These are phyloP conservation scores for Plasmodium malariae DNA, from an alignment of 169 alveolate species.

Conservation along the genomic window DNA sequence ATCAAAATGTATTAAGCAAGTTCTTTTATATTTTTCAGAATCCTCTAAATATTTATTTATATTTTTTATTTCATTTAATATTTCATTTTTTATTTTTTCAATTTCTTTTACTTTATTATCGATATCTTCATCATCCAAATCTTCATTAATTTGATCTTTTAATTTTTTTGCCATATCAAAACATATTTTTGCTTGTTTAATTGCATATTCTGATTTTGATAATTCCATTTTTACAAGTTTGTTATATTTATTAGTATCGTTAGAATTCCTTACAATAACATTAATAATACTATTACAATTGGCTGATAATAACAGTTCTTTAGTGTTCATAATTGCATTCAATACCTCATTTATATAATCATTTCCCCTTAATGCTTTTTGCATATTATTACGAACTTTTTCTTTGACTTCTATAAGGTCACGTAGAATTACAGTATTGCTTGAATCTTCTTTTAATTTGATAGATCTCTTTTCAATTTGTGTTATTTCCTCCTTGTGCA, in stretches of 20 bases:
- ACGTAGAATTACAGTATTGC: neutral
- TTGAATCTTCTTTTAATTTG: neutral
- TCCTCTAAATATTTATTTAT: neutral
- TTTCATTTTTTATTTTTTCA: constrained; percentile 6
- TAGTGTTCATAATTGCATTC: neutral
- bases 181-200: neutral
- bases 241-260: constrained; percentile 5
- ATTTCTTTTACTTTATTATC: constrained; percentile 18
- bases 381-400: constrained; percentile 2
- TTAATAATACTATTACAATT: constrained; percentile 19
- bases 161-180: constrained; percentile 1
- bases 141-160: constrained; percentile 14
- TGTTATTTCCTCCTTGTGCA: neutral
- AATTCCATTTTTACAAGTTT: constrained; percentile 12
- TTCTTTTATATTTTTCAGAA: constrained; percentile 2
- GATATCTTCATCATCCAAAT: neutral
- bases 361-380: neutral
- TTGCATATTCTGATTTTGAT: constrained; percentile 16
- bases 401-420: constrained; percentile 11
- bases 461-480: constrained; percentile 9
- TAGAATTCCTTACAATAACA: constrained; percentile 8
- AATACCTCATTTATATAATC: constrained; percentile 4
- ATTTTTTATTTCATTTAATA: constrained; percentile 15
- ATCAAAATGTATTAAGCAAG: constrained; percentile 8
- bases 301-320: constrained; percentile 13